Evolutionary conservation across 2,329 filamentous ascomycete genomes (phyloP).

Genomic region (Alternaria ventricosa): DNA sequence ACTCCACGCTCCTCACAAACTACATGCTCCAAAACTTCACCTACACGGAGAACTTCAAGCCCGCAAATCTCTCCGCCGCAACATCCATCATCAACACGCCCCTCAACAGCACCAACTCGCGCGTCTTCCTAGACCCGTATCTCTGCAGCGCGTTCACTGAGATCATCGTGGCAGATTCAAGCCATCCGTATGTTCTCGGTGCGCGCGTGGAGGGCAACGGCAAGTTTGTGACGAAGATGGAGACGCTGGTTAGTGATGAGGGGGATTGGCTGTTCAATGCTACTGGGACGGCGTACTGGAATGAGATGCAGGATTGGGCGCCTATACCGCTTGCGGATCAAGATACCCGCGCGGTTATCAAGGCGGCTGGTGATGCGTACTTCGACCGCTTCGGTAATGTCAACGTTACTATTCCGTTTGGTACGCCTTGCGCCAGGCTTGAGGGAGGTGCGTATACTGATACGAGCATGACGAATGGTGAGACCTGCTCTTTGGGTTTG

Average conservation of each 20-base stretch:
- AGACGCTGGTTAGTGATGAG: conserved; percentile 28
- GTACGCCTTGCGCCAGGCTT: conserved; percentile 32
- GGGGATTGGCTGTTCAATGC: conserved; percentile 36
- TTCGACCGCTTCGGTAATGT: conserved; percentile 25
- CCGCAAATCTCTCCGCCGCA: conserved; percentile 15
- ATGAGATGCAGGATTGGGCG: conserved; percentile 23
- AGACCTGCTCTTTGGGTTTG: conserved; percentile 28
- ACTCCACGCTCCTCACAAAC: conserved; percentile 10
- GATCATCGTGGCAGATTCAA: conserved; percentile 19
- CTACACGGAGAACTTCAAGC: conserved; percentile 31
- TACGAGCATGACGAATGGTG: conserved; percentile 13
- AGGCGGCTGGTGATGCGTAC: conserved; percentile 34
- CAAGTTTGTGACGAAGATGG: conserved; percentile 23
- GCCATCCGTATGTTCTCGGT: conserved; percentile 32
- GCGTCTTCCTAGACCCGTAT: conserved; percentile 23
- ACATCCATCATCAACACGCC: conserved; percentile 25
- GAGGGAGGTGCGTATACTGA: conserved; percentile 36
- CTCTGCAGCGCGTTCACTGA: conserved; percentile 32
- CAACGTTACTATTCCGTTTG: conserved; percentile 29
- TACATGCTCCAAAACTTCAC: conserved; percentile 17
- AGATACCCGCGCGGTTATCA: conserved; percentile 23
- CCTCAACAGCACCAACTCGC: conserved; percentile 23
- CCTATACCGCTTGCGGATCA: conserved; percentile 15
- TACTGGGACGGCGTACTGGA: conserved; percentile 18
- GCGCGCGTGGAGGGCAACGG: conserved; percentile 21